Base-by-base conservation (phyloP, 1,284 basidiomycete species). In the Puccinia novopanici region DNA sequence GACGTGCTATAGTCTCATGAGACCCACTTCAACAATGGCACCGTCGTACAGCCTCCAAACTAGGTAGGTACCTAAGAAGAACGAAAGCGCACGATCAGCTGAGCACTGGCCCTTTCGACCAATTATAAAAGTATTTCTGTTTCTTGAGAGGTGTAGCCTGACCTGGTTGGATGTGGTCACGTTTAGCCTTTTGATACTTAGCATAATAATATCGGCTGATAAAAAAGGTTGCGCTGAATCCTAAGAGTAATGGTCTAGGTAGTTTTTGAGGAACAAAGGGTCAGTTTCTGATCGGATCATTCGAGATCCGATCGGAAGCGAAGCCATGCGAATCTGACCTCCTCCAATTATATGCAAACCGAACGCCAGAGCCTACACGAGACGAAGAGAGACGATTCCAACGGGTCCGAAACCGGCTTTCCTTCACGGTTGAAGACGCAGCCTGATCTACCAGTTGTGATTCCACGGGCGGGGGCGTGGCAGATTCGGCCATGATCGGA, bases 21-120 rank as follows among this genome's bases (percentile, higher is more conserved):
- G 74, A 37, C 82, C 81, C 0, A 83, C 83, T 50, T 86, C 85
- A 42, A 86, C 85, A 67, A 86, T 83, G 34, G 83, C 82, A 13
- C 85, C 85, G 78, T 84, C 84, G 76, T 85, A 84, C 42, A 86
- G 73, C 75, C 85, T 85, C 84, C 84, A 84, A 24, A 85, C 83
- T 1, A 86, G 82, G 77, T 84, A 85, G 54, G 85, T 84, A 61
- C 81, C 78, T 80, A 50, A 27, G 45, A 57, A 4, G n/a, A n/a
- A n/a, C 10, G 24, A 57, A 61, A 24, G 55, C 24, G 27, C 22
- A 40, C 50, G n/a, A 72, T 72, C 24, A 52, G 70, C 48, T 48
- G 27, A 19, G 30, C 30, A 52, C 27, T n/a, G 42, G 37, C 22
- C 12, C 30, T 24, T 74, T 74, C 12, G 22, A 52, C 50, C 19